These are phyloP conservation scores for Apiotrichum sp. DNA, from an alignment of 1,284 basidiomycete species.

Conservation along the genomic window DNA sequence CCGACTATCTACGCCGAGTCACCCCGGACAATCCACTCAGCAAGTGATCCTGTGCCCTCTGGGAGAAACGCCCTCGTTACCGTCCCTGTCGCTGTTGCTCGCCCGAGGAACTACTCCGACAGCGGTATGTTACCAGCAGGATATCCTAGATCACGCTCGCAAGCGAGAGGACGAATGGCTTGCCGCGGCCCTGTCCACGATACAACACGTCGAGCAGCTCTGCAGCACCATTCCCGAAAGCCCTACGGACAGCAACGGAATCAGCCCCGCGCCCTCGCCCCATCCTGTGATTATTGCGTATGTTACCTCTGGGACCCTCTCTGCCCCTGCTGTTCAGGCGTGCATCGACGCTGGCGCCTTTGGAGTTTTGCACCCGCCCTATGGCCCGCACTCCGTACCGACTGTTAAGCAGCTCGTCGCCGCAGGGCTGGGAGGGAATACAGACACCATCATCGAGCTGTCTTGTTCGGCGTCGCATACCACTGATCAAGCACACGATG, in stretches of 20 bases:
- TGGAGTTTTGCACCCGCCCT: conserved; percentile 44
- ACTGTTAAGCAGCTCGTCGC: conserved; percentile 28
- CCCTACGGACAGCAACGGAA: conserved; percentile 20
- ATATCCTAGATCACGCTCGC: conserved; percentile 39
- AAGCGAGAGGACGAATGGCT: conserved; percentile 44
- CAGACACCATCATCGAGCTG: conserved; percentile 8
- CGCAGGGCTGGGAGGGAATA: conserved; percentile 24
- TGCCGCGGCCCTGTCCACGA: conserved; percentile 31
- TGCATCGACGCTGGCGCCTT: conserved; percentile 40
- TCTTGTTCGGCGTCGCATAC: conserved; percentile 3
- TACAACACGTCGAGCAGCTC: conserved; percentile 28
- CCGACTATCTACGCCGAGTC: background rate
- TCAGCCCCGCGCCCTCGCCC: conserved; percentile 21
- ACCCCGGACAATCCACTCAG: conserved; percentile 12
- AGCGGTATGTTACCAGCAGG: conserved; percentile 47
- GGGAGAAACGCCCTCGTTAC: conserved; percentile 40
- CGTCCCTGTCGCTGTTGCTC: conserved; percentile 40
- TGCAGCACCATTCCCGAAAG: conserved; percentile 36
- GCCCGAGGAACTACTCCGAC: conserved; percentile 42
- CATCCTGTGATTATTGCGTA: conserved; percentile 40
- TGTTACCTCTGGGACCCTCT: conserved; percentile 37
- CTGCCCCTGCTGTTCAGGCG: conserved; percentile 26
- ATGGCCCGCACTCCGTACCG: conserved; percentile 24
- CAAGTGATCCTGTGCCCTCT: conserved; percentile 44
- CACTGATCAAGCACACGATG: conserved; percentile 4